Base-by-base conservation (phyloP, 108 stramenopile species). In the Asterionellopsis glacialis region DNA sequence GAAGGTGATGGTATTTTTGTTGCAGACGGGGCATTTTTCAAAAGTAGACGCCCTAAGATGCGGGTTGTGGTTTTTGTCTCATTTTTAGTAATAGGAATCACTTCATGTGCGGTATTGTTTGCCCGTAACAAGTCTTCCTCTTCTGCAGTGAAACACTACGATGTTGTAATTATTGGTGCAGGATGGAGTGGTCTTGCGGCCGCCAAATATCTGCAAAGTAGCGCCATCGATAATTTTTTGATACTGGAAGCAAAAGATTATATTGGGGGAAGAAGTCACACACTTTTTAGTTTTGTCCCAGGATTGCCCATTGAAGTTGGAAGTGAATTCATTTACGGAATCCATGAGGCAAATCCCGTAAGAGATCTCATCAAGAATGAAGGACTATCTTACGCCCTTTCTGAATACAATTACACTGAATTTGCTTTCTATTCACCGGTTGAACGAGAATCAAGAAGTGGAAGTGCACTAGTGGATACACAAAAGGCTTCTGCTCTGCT, bases 151-250 rank as follows among this genome's bases (percentile, higher is more conserved):
- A 33, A 33, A 33, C 33, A 33, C 7, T 33, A 33, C 7, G 71
- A 72, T 49, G 72, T 59, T 7, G 25, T 68, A 1, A 58, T 73
- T 16, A 59, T 73, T 12, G 72, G 72, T 9, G 72, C 72, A 27
- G 72, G 72, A 21, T 73, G 72, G 72, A 51, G 62, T 13, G 72
- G 72, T 15, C 42, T 73, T 18, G 41, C 18, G 25, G 72, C 72
- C 24, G 72, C 65, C 7, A 50, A 56, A 22, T 25, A 45, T 19
- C 27, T 73, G 39, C 40, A 44, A 57, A 50, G 41, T 22, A 26
- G 43, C 56, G 3, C 21, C 51, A 44, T 41, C 33, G 15, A 24
- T 24, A 41, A 58, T 63, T 0, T 38, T 70, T 7, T 33, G 7
- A 41, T 72, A 12, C 40, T 72, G 4, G 72, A 73, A 55, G 72